Evolutionary conservation across 2,329 filamentous ascomycete species (phyloP).

Genomic region (Diaporthe sp.): DNA sequence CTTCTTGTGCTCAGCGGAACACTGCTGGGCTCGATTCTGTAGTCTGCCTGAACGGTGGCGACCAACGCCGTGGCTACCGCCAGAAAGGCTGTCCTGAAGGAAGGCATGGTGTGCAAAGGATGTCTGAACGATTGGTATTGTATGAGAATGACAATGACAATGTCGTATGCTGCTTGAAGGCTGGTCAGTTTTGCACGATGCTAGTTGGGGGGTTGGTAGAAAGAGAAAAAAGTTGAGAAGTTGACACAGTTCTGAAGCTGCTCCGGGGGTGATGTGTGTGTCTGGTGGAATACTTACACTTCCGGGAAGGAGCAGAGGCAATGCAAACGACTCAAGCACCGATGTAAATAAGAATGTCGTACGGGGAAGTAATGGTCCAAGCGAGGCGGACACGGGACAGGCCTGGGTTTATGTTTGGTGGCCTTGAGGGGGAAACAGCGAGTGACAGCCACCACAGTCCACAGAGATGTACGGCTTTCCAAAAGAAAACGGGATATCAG

Average conservation of each 20-base stretch:
- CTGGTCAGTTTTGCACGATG: not conserved
- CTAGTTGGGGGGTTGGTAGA: not conserved
- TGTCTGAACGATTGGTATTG: not conserved
- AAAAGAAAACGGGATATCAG: not conserved
- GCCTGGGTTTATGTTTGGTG: not conserved
- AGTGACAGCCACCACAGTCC: conserved; percentile 20
- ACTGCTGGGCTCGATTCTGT: conserved; percentile 72
- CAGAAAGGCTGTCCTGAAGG: conserved; percentile 66
- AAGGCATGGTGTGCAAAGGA: conserved; percentile 63
- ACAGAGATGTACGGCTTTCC: not conserved
- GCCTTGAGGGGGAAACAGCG: conserved; percentile 4
- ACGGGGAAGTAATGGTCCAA: conserved; percentile 1
- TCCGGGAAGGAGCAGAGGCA: conserved; percentile 4
- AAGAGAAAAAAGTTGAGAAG: not conserved
- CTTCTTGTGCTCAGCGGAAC: conserved; percentile 68
- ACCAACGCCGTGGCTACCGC: conserved; percentile 68
- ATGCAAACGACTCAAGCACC: conserved; percentile 1
- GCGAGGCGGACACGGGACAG: conserved; percentile 14
- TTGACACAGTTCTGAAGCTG: not conserved
- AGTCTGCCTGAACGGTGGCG: conserved; percentile 68
- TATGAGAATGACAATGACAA: not conserved
- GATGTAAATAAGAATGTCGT: not conserved
- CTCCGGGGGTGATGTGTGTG: too few relatives aligned
- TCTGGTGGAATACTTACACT: conserved; percentile 3
- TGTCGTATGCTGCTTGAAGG: not conserved